Conservation (phyloP, 2,329 filamentous ascomycete genomes). For the Periconia sp. region DNA sequence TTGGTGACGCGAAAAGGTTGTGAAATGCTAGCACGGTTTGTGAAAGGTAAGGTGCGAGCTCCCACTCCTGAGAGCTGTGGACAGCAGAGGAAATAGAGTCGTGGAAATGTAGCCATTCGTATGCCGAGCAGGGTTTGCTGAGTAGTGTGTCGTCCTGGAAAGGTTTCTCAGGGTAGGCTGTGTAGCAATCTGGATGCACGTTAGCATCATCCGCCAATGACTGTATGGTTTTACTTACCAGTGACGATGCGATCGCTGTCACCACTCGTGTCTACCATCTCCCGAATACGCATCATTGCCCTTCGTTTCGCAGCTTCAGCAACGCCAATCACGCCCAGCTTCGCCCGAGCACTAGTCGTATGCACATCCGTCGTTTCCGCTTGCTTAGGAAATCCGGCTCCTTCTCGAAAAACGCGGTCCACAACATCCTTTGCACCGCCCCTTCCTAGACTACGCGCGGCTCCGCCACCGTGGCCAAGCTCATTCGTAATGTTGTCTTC, state of each 20-base stretch:
- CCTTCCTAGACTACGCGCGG: constrained; percentile 69
- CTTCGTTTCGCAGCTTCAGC: constrained; percentile 72
- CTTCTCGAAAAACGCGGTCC: constrained; percentile 75
- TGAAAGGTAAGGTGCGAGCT: constrained; percentile 82
- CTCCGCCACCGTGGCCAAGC: constrained; percentile 69
- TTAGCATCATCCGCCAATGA: constrained; percentile 8
- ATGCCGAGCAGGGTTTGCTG: constrained; percentile 81
- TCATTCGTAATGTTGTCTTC: constrained; percentile 71
- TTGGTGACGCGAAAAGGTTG: constrained; percentile 75
- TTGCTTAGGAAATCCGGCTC: constrained; percentile 72
- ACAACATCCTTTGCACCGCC: constrained; percentile 75
- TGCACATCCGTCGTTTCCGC: constrained; percentile 50
- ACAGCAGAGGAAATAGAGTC: constrained; percentile 78
- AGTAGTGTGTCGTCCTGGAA: constrained; percentile 93
- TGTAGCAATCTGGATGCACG: constrained; percentile 67
- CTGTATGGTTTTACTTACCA: constrained; percentile 31
- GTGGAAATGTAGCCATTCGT: constrained; percentile 96
- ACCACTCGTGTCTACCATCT: constrained; percentile 78
- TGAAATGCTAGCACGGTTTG: constrained; percentile 89
- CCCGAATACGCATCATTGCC: constrained; percentile 69
- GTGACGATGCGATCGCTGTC: constrained; percentile 77
- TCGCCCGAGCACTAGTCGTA: constrained; percentile 57
- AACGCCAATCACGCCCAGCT: constrained; percentile 59
- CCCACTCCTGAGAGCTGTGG: constrained; percentile 88
- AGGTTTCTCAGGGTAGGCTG: constrained; percentile 80